Conservation (phyloP, 495 filamentous ascomycete species). For the Trichoderma gamsii region DNA sequence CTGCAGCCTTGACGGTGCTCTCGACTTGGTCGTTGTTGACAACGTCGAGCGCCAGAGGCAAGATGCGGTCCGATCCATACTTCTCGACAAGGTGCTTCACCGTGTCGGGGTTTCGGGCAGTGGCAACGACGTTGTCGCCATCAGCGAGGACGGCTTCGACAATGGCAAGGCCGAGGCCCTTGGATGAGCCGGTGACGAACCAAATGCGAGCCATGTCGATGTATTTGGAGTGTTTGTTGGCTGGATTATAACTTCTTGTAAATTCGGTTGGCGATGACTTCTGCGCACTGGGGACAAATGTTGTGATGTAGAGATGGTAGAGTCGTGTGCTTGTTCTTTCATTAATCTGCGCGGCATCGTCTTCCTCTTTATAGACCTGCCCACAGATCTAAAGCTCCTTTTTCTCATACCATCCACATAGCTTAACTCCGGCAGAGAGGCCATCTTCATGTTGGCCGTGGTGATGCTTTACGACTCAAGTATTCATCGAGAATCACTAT, state of each 20-base stretch:
- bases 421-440: neutral
- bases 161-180: slow-evolving; percentile 46
- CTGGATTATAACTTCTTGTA: neutral
- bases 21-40: slow-evolving; percentile 24
- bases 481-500: neutral
- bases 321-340: neutral
- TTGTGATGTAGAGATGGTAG: neutral
- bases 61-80: slow-evolving; percentile 12
- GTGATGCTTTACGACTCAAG: too few relatives aligned
- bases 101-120: slow-evolving; percentile 25
- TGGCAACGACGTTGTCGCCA: slow-evolving; percentile 44
- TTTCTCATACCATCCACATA: neutral
- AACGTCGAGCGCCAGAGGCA: slow-evolving; percentile 32
- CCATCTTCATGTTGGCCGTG: neutral
- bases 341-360: neutral
- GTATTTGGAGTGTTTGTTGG: neutral
- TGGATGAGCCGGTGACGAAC: slow-evolving; percentile 50
- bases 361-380: neutral
- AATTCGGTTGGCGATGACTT: neutral
- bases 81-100: slow-evolving; percentile 2
- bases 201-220: slow-evolving; percentile 20
- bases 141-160: slow-evolving; percentile 34
- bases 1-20: slow-evolving; percentile 17
- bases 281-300: neutral
- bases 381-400: neutral